phyloP scores from a whole-genome alignment of 331 rosid genomes.

The Cydonia oblonga region DNA sequence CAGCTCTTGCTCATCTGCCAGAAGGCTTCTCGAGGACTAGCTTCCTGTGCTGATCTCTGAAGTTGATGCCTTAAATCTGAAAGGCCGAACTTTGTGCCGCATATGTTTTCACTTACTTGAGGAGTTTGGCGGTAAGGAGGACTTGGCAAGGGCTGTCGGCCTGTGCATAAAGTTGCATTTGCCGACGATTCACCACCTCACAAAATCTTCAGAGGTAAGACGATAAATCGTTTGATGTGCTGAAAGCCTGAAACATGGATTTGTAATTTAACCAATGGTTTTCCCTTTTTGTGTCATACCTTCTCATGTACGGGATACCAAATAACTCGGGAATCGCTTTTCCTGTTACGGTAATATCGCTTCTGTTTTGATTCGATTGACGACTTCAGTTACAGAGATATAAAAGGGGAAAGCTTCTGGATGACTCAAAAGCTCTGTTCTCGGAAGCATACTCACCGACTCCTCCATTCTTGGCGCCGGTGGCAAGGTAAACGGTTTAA shows the following conservation, averaged over 20 bases:
- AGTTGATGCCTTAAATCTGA: not conserved
- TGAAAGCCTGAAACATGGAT: not conserved
- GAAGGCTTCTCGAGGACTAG: conserved; percentile 11
- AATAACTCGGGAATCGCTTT: conserved; percentile 17
- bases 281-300: not conserved
- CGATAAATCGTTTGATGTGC: not conserved
- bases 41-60: conserved; percentile 19
- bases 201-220: conserved; percentile 12
- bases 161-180: not conserved
- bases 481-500: not conserved
- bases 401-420: not conserved
- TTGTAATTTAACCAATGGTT: not conserved
- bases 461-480: not conserved
- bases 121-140: not conserved
- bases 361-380: not conserved
- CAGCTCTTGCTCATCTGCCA: conserved; percentile 6
- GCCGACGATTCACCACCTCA: conserved; percentile 7
- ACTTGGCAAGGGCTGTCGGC: conserved; percentile 9
- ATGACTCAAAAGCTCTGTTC: not conserved
- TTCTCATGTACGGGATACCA: not conserved
- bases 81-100: not conserved
- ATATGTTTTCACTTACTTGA: not conserved
- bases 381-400: not conserved
- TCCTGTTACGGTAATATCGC: not conserved
- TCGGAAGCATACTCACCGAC: not conserved